Evolutionary conservation across 2,329 filamentous ascomycete species (phyloP).

Genomic region (Septoria linicola): DNA sequence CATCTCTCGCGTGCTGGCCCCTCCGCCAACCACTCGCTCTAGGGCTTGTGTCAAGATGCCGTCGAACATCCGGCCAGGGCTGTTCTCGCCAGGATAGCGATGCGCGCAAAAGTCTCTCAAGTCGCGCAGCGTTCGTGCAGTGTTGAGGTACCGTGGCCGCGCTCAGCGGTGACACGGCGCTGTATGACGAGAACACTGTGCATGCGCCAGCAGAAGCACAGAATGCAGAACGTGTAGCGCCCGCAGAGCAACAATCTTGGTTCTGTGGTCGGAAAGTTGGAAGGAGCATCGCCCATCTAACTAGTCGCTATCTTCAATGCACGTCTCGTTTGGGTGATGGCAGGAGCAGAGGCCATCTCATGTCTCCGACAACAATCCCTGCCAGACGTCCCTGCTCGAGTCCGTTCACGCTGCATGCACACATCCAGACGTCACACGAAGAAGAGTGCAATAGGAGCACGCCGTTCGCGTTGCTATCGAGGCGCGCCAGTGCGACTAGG

Average conservation of each 20-base stretch:
- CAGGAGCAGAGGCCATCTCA: neutral
- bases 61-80: neutral
- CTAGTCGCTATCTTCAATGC: neutral
- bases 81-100: neutral
- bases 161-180: constrained; percentile 6
- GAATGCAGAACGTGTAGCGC: neutral
- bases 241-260: neutral
- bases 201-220: neutral
- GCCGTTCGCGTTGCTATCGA: neutral
- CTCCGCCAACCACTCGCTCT: neutral
- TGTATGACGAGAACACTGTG: constrained; percentile 3
- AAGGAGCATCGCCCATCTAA: neutral
- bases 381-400: neutral
- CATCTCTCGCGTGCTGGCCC: neutral
- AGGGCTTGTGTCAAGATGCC: neutral
- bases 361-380: neutral
- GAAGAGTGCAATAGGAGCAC: too few species aligned
- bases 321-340: neutral
- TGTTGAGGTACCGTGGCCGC: too few species aligned
- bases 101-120: neutral
- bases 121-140: too few species aligned
- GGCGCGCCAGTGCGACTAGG: neutral
- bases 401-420: too few species aligned
- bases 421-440: neutral
- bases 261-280: neutral